Base-by-base conservation (phyloP, 257 asterid species). In the Ajuga chamaepitys region DNA sequence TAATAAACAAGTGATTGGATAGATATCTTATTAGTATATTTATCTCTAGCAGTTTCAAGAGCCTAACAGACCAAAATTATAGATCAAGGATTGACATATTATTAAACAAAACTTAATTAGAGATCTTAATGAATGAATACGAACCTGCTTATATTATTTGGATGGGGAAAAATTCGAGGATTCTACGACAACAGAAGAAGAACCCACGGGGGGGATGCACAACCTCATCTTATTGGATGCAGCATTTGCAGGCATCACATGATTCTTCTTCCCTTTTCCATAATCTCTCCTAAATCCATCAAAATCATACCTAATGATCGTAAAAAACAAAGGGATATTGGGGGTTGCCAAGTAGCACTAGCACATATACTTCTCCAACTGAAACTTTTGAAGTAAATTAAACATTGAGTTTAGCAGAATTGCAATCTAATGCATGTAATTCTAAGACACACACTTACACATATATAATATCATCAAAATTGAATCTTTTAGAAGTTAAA, bases 21-120 rank as follows among this genome's bases (percentile, higher is more conserved):
- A 56, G 96, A 83, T 68, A 89, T 89, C 87, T 89, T 97, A 44
- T 61, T 63, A 5, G 88, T 83, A 74, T 82, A 92, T 66, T 86
- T 81, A 58, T 82, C 83, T 75, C 98, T 80, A 38, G 98, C 88
- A 74, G 79, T 84, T 70, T 80, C 81, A 66, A 81, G 84, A 11
- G 77, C 84, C 98, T 92, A 86, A 58, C 41, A 66, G 26, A 72
- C 68, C 67, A 69, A 37, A 55, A 42, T 2, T 7, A 52, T 37
- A 58, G 46, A 62, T 80, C 75, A 73, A 71, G n/a, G 26, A 24
- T 1, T 61, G 28, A 9, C 10, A 5, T 6, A 50, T 32, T 30
- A 30, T 8, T 8, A n/a, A 30, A 5, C 4, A 8, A 2, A 56
- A 51, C 35, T 16, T 9, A 47, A 44, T 18, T 51, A 30, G 37